Base-by-base conservation (phyloP, 345 rosid genomes). In the Populus deltoides region DNA sequence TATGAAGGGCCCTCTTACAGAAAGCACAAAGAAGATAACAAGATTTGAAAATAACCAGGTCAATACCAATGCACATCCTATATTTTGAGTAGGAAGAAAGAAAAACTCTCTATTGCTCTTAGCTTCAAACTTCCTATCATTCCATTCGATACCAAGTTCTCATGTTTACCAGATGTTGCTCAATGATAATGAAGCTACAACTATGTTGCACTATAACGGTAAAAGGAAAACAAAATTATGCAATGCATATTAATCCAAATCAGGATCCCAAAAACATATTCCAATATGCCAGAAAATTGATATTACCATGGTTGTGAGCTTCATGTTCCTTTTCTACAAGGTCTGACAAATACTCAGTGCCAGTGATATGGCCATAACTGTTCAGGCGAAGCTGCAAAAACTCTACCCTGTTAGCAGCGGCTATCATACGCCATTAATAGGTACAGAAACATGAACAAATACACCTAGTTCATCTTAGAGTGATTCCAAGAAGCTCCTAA, bases 311-410 rank as follows among this genome's bases (percentile, higher is more conserved):
- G 22, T 89, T 87, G 81, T 91, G 90, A 83, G 74, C 63, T 55
- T 80, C 84, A 83, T 91, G 94, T 78, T 90, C 97, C 85, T 90
- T 90, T 82, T 97, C 98, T 47, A 97, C 97, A 80, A 97, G 98
- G 84, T 97, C 98, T 63, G 97, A 90, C 77, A 97, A 66, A 86
- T 87, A 94, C 81, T 97, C 98, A 16, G 98, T 91, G 87, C 98
- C 99, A 83, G 92, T 86, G 69, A 94, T 87, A 77, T 94, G 97
- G 73, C 98, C 97, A 83, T 88, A 71, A 78, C 86, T 89, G 90
- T 92, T 86, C 79, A 94, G 81, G 61, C 96, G 98, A 86, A 94
- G 97, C 98, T 97, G 97, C 91, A 90, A 45, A 84, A 78, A 79
- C 43, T 73, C 82, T 45, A 35, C 69, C 68, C 51, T 73, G 55